These are phyloP conservation scores for Echinochloa phyllopogon DNA, from an alignment of 176 grass and related monocot genomes.

Conservation along the genomic window DNA sequence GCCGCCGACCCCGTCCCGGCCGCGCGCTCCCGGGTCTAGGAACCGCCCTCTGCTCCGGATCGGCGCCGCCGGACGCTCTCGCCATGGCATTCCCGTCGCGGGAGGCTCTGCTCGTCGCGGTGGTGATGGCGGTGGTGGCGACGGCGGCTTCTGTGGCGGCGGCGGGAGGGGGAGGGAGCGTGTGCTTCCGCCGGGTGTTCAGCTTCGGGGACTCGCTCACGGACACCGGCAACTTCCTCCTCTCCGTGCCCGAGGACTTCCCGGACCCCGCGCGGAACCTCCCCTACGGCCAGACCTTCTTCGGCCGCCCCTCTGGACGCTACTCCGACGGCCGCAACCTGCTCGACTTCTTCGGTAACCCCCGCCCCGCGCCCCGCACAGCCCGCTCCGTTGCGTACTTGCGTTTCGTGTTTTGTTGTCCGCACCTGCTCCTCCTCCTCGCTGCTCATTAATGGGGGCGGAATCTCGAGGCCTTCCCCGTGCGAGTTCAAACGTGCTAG, in stretches of 20 bases:
- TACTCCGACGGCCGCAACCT: slow-evolving; percentile 85
- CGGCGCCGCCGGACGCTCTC: neutral
- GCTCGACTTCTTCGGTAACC: slow-evolving; percentile 84
- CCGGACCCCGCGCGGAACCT: slow-evolving; percentile 64
- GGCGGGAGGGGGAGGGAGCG: slow-evolving; percentile 29
- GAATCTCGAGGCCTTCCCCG: neutral
- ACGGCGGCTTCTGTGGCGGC: neutral
- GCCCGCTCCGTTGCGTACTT: neutral
- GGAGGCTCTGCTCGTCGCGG: neutral
- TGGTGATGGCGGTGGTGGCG: neutral
- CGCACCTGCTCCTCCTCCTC: neutral
- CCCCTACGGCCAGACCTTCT: slow-evolving; percentile 89
- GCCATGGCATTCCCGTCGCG: slow-evolving; percentile 49
- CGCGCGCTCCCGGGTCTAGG: neutral
- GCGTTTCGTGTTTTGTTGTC: neutral
- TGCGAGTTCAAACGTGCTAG: neutral
- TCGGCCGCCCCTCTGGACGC: slow-evolving; percentile 78
- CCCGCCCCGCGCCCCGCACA: neutral
- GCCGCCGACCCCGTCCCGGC: neutral
- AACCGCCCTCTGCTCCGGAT: neutral
- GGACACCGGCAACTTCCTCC: slow-evolving; percentile 86
- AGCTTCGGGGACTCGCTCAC: slow-evolving; percentile 86
- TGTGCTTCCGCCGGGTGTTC: slow-evolving; percentile 79
- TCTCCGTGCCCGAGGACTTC: slow-evolving; percentile 59
- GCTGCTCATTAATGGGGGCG: slow-evolving; percentile 8